Conservation (phyloP, 129 eudicot genomes). For the Sambucus nigra region DNA sequence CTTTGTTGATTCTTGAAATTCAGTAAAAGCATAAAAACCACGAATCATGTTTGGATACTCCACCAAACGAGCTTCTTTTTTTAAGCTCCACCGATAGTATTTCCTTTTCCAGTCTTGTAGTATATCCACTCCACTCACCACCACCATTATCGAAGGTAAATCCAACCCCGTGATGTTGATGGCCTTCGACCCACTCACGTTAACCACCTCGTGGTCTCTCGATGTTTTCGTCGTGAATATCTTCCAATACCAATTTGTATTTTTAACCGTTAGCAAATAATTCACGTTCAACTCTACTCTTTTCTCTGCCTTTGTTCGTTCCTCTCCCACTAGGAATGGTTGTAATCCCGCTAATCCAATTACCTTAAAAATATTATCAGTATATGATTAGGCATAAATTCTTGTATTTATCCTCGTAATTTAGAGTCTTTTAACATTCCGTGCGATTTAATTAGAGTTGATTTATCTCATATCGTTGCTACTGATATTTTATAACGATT, state of each 20-base stretch:
- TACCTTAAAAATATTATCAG: no score
- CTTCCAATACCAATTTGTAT: conserved; percentile 23
- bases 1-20: conserved; percentile 15
- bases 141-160: conserved; percentile 11
- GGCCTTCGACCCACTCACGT: conserved; percentile 15
- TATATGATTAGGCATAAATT: no score
- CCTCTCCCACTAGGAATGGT: conserved; percentile 21
- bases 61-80: conserved; percentile 13
- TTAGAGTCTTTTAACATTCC: no score
- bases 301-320: conserved; percentile 11
- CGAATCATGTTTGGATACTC: conserved; percentile 16
- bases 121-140: conserved; percentile 10
- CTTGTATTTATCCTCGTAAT: no score
- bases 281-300: neutral
- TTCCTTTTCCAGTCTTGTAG: conserved; percentile 21
- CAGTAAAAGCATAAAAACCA: conserved; percentile 21
- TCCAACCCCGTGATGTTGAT: conserved; percentile 5
- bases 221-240: neutral
- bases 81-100: conserved; percentile 15
- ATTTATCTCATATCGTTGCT: no score
- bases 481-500: no score
- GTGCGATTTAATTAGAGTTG: no score
- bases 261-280: neutral
- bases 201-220: conserved; percentile 16
- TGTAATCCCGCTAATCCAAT: conserved; percentile 17